phyloP scores from a whole-genome alignment of 805 yeast species.

The Myxozyma neotropica region DNA sequence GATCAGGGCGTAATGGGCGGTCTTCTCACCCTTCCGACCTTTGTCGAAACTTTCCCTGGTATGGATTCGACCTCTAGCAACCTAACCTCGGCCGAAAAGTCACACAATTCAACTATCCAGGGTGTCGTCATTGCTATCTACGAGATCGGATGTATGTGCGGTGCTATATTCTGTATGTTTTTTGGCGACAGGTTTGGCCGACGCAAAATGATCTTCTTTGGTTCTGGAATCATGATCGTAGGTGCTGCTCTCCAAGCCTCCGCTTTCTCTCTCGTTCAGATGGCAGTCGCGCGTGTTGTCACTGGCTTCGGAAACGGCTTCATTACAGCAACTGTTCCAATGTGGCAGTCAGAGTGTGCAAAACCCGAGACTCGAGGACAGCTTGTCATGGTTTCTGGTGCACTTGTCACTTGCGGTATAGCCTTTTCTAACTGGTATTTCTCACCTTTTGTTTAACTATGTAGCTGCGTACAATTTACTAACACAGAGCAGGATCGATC shows the following conservation, averaged over 20 bases:
- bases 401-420: conserved; percentile 72
- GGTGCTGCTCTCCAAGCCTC: conserved; percentile 63
- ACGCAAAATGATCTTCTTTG: conserved; percentile 60
- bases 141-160: conserved; percentile 75
- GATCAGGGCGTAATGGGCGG: conserved; percentile 74
- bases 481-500: conserved; percentile 49
- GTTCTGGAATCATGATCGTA: conserved; percentile 57
- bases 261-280: conserved; percentile 65
- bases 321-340: conserved; percentile 78
- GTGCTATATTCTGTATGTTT: conserved; percentile 64
- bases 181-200: conserved; percentile 68
- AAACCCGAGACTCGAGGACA: conserved; percentile 67
- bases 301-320: conserved; percentile 78
- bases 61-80: conserved; percentile 7
- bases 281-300: conserved; percentile 70
- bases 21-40: conserved; percentile 23
- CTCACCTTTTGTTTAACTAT: not conserved
- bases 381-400: conserved; percentile 69
- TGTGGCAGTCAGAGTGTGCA: conserved; percentile 78
- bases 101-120: conserved; percentile 24
- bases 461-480: not conserved
- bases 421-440: conserved; percentile 66
- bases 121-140: conserved; percentile 45
- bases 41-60: conserved; percentile 19
- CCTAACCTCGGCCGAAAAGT: conserved; percentile 2